Conservation (phyloP, 1,139 yeast genomes). For the Scheffersomyces cryptocercus region DNA sequence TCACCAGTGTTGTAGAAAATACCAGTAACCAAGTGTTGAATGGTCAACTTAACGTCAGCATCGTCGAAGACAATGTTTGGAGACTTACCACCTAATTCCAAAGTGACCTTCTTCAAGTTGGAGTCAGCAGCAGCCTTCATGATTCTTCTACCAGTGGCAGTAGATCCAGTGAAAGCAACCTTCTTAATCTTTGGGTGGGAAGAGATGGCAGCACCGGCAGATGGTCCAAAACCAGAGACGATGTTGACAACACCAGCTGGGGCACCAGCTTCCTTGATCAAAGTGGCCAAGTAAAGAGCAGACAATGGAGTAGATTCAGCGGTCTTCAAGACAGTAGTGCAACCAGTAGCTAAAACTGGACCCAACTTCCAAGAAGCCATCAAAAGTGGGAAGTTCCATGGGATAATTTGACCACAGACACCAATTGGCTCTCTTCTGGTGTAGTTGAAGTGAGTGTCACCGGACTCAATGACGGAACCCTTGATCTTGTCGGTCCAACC, state of each 20-base stretch:
- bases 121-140: constrained; percentile 35
- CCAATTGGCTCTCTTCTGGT: constrained; percentile 36
- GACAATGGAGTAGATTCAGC: constrained; percentile 38
- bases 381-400: constrained; percentile 41
- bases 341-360: constrained; percentile 36
- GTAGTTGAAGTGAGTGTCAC: constrained; percentile 25
- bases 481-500: constrained; percentile 30
- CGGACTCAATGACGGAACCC: constrained; percentile 23
- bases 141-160: constrained; percentile 33
- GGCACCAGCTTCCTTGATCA: constrained; percentile 29
- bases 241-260: constrained; percentile 39
- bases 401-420: constrained; percentile 40
- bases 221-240: constrained; percentile 32
- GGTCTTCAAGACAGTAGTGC: constrained; percentile 35
- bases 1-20: constrained; percentile 85
- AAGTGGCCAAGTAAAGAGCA: constrained; percentile 31
- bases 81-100: constrained; percentile 39
- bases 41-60: constrained; percentile 42
- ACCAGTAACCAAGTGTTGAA: constrained; percentile 59
- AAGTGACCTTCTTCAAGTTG: constrained; percentile 34
- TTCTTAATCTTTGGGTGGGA: constrained; percentile 32
- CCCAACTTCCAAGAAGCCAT: constrained; percentile 41
- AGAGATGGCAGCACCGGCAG: constrained; percentile 33
- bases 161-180: constrained; percentile 40
- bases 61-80: constrained; percentile 34